Evolutionary conservation across 2,329 filamentous ascomycete species (phyloP).

Genomic region (Keithomyces neogunnii): DNA sequence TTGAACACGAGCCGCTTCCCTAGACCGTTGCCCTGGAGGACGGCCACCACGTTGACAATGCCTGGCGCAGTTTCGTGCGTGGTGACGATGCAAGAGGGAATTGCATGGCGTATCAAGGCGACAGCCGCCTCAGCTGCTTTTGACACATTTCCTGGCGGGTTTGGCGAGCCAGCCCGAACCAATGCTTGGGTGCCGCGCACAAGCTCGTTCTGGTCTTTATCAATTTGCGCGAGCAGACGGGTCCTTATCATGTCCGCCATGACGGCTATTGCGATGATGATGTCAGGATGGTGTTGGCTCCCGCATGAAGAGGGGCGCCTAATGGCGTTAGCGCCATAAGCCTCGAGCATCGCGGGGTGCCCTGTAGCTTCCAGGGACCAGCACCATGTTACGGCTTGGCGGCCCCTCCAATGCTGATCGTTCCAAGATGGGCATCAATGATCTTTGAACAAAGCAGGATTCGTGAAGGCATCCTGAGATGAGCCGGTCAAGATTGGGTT

Average conservation of each 20-base stretch:
- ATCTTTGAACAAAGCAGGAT: too few relatives aligned
- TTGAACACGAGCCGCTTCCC: slow-evolving; percentile 9
- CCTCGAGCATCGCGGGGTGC: too few relatives aligned
- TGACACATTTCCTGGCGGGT: slow-evolving; percentile 1
- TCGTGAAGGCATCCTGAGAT: too few relatives aligned
- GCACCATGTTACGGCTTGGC: too few relatives aligned
- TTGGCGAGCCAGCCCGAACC: slow-evolving; percentile 1
- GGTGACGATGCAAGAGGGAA: slow-evolving; percentile 6
- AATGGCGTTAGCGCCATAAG: too few relatives aligned
- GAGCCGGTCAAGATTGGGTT: too few relatives aligned
- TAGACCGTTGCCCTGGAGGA: slow-evolving; percentile 3
- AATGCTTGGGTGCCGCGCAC: neutral
- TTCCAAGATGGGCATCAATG: too few relatives aligned
- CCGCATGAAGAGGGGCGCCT: too few relatives aligned
- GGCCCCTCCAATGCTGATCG: too few relatives aligned
- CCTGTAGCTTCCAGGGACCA: too few relatives aligned
- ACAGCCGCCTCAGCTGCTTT: slow-evolving; percentile 3
- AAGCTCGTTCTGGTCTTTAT: neutral
- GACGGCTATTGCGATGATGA: neutral
- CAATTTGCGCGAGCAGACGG: neutral
- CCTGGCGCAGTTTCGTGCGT: slow-evolving; percentile 5
- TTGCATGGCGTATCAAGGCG: slow-evolving; percentile 4
- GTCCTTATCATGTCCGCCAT: neutral
- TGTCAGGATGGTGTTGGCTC: too few relatives aligned
- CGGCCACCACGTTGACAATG: slow-evolving; percentile 6